Conservation (phyloP, 1,284 basidiomycete genomes). For the Phellopilus nigrolimitatus region DNA sequence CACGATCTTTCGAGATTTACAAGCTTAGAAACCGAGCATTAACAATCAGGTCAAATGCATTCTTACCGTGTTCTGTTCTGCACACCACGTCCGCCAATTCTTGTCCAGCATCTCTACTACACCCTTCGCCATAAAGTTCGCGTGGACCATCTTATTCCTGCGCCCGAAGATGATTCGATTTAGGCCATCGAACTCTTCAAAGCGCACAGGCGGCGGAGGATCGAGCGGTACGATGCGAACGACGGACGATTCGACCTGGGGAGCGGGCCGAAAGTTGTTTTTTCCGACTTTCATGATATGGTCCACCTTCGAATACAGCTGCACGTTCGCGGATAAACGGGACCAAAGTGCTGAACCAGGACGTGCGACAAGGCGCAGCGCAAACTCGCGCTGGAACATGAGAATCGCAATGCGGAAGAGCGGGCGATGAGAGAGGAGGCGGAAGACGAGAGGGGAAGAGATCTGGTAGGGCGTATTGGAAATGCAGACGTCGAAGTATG, state of each 20-base stretch:
- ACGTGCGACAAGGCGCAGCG: slow-evolving; percentile 84
- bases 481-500: slow-evolving; percentile 99
- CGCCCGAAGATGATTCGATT: slow-evolving; percentile 87
- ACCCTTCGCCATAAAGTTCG: slow-evolving; percentile 88
- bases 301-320: slow-evolving; percentile 93
- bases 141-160: slow-evolving; percentile 88
- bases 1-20: slow-evolving; percentile 52
- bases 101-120: slow-evolving; percentile 92
- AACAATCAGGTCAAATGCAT: neutral
- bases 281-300: slow-evolving; percentile 95
- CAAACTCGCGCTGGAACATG: slow-evolving; percentile 99
- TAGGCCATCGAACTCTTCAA: slow-evolving; percentile 97
- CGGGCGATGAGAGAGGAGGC: slow-evolving; percentile 92
- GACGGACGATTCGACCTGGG: slow-evolving; percentile 91
- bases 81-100: slow-evolving; percentile 94
- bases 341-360: slow-evolving; percentile 92
- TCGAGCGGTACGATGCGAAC: slow-evolving; percentile 90
- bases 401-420: slow-evolving; percentile 92
- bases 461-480: slow-evolving; percentile 99
- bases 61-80: slow-evolving; percentile 68
- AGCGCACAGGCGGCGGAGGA: slow-evolving; percentile 92
- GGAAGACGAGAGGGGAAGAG: slow-evolving; percentile 96
- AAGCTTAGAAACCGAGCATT: slow-evolving; percentile 21
- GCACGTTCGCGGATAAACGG: slow-evolving; percentile 92
- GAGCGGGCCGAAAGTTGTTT: slow-evolving; percentile 96